Evolutionary conservation across 2,329 filamentous ascomycete species (phyloP).

Genomic region (Annulohypoxylon truncatum): DNA sequence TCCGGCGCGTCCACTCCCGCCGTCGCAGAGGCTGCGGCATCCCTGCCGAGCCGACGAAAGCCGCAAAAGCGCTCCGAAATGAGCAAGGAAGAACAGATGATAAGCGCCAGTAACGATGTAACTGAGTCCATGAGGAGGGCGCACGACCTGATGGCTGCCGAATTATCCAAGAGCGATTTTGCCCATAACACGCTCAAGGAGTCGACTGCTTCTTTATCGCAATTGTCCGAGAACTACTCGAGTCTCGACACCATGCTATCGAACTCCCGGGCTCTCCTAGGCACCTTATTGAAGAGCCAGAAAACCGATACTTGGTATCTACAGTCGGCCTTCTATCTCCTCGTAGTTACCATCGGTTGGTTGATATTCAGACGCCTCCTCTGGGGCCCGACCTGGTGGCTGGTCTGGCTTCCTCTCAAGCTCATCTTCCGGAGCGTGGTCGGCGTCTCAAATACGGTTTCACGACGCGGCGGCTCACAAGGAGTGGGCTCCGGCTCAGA

Average conservation of each 20-base stretch:
- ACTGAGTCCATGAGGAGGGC: slow-evolving; percentile 86
- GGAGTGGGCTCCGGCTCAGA: slow-evolving; percentile 40
- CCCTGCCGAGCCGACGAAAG: slow-evolving; percentile 50
- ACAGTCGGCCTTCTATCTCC: slow-evolving; percentile 86
- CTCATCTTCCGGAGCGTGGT: slow-evolving; percentile 70
- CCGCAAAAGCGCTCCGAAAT: slow-evolving; percentile 50
- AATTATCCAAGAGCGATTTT: slow-evolving; percentile 88
- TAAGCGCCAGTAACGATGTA: slow-evolving; percentile 83
- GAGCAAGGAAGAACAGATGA: slow-evolving; percentile 72
- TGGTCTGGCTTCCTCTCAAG: slow-evolving; percentile 85
- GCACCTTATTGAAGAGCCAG: slow-evolving; percentile 83
- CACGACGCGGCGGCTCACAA: slow-evolving; percentile 50
- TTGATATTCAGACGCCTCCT: slow-evolving; percentile 84
- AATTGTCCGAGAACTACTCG: slow-evolving; percentile 83
- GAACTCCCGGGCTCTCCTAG: slow-evolving; percentile 79
- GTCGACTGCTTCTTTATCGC: slow-evolving; percentile 83
- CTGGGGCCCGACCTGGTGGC: slow-evolving; percentile 91
- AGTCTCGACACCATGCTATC: slow-evolving; percentile 81
- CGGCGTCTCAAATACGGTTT: slow-evolving; percentile 65
- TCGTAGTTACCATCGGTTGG: slow-evolving; percentile 83
- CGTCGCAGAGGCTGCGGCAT: slow-evolving; percentile 44
- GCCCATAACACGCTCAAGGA: slow-evolving; percentile 89
- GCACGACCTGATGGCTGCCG: slow-evolving; percentile 85
- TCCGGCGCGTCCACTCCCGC: slow-evolving; percentile 53
- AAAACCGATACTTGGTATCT: slow-evolving; percentile 99